Evolutionary conservation across 495 filamentous ascomycete species (phyloP).

Genomic region (Darksidea phi): DNA sequence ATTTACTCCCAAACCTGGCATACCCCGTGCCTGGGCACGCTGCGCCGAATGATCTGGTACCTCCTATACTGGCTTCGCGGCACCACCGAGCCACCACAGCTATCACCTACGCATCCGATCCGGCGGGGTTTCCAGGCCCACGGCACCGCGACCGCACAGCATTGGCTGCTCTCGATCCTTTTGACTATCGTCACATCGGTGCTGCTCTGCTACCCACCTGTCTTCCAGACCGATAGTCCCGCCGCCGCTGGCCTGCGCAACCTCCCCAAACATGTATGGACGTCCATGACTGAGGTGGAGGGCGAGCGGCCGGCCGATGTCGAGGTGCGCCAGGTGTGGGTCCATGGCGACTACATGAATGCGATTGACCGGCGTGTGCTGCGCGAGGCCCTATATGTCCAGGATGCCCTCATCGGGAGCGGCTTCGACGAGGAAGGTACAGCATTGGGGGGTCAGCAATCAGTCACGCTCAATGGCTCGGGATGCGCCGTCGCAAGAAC

Average conservation of each 20-base stretch:
- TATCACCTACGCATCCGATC: slow-evolving; percentile 59
- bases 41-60: slow-evolving; percentile 51
- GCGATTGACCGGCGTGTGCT: slow-evolving; percentile 62
- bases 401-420: slow-evolving; percentile 42
- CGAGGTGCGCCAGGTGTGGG: slow-evolving; percentile 53
- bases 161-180: slow-evolving; percentile 64
- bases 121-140: slow-evolving; percentile 60
- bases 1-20: background rate
- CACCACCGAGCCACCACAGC: slow-evolving; percentile 48
- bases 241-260: slow-evolving; percentile 58
- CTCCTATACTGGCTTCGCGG: slow-evolving; percentile 57
- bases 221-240: slow-evolving; percentile 64
- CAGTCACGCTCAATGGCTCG: background rate
- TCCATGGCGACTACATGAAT: slow-evolving; percentile 65
- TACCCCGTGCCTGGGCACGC: slow-evolving; percentile 3
- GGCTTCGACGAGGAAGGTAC: slow-evolving; percentile 18
- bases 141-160: slow-evolving; percentile 62
- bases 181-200: slow-evolving; percentile 62
- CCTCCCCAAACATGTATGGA: slow-evolving; percentile 75
- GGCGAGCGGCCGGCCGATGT: slow-evolving; percentile 45
- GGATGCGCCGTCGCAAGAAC: background rate
- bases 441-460: background rate
- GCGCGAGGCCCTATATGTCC: slow-evolving; percentile 60
- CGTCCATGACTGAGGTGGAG: slow-evolving; percentile 62
- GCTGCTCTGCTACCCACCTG: slow-evolving; percentile 63